These are phyloP conservation scores for Rhodotorula toruloides DNA, from an alignment of 768 basidiomycete species.

Conservation along the genomic window DNA sequence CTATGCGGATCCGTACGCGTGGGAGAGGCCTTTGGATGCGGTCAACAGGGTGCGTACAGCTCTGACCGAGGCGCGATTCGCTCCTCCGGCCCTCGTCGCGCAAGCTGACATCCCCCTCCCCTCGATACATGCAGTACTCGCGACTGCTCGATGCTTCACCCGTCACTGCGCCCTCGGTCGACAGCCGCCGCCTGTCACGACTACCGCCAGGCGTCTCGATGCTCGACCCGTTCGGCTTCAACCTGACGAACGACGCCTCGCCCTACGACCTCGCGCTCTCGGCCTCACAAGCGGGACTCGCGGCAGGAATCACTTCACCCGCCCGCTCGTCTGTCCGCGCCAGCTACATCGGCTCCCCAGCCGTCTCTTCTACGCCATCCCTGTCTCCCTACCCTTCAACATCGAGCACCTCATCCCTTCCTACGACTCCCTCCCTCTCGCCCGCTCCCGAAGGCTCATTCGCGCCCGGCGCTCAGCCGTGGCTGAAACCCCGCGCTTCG, in stretches of 20 bases:
- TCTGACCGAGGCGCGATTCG: not conserved
- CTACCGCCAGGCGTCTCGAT: conserved; percentile 31
- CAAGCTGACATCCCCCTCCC: too few relatives aligned
- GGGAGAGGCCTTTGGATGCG: conserved; percentile 31
- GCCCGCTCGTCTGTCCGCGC: conserved; percentile 1
- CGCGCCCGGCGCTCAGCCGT: not conserved
- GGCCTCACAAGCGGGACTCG: not conserved
- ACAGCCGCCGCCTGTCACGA: conserved; percentile 18
- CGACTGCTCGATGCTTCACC: conserved; percentile 29
- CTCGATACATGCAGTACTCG: conserved; percentile 17
- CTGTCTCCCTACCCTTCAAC: not conserved
- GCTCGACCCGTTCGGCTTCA: conserved; percentile 35
- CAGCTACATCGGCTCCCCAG: conserved; percentile 4
- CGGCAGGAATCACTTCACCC: too few relatives aligned
- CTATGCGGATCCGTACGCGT: conserved; percentile 27
- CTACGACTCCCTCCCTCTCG: not conserved
- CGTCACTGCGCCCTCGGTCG: not conserved
- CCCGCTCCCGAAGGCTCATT: not conserved
- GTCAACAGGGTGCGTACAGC: conserved; percentile 24
- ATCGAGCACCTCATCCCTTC: conserved; percentile 5
- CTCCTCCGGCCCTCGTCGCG: not conserved
- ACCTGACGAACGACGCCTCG: conserved; percentile 19
- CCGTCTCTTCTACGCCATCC: not conserved
- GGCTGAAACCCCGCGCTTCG: conserved; percentile 19
- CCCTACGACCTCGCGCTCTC: conserved; percentile 21